Base-by-base conservation (phyloP, 164 flowering plant genomes). In the Litsea cubeba region DNA sequence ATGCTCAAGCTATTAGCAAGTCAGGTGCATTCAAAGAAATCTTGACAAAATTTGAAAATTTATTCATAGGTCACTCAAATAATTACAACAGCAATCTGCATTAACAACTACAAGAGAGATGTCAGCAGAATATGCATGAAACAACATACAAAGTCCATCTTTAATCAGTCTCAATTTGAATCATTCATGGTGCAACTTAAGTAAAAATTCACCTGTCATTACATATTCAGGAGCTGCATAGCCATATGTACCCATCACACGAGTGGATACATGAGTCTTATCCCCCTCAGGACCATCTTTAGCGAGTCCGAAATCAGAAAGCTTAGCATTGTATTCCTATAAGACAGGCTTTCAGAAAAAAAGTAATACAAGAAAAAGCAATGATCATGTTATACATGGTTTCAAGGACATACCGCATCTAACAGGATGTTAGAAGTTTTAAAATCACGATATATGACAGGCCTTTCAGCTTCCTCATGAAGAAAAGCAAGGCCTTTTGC, bases 281-380 rank as follows among this genome's bases (percentile, higher is more conserved):
- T 90, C 94, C 40, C 91, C 94, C 82, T 87, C 89, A 10, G 94
- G 94, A 74, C 94, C 94, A 86, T 88, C 94, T 83, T 90, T 90
- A 23, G 94, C 94, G 70, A 90, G 90, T 69, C 94, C 94, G 77
- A 90, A 90, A 72, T 90, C 94, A 71, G 94, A 90, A n/a, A 90
- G 90, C 83, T 90, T 90, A 8, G 94, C 91, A 81, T 85, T 90
- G 68, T 90, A 90, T 25, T 90, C 92, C 94, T 90, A 84, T 60
- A 85, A 77, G 40, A 72, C 35, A 40, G 8, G 46, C 46, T 40
- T 40, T 40, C 46, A 40, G 46, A 40, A 40, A 40, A 5, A 40
- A 40, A 40, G 46, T 40, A 40, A 40, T 51, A 17, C 68, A 32
- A 73, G n/a, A 12, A 70, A 12, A 50, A 2, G 11, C 1, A 40